Percentiles rank a stretch among this genome's conserved stretches.
phyloP scores from a whole-genome alignment of 1,284 basidiomycete genomes.

The Sporisorium scitamineum region DNA sequence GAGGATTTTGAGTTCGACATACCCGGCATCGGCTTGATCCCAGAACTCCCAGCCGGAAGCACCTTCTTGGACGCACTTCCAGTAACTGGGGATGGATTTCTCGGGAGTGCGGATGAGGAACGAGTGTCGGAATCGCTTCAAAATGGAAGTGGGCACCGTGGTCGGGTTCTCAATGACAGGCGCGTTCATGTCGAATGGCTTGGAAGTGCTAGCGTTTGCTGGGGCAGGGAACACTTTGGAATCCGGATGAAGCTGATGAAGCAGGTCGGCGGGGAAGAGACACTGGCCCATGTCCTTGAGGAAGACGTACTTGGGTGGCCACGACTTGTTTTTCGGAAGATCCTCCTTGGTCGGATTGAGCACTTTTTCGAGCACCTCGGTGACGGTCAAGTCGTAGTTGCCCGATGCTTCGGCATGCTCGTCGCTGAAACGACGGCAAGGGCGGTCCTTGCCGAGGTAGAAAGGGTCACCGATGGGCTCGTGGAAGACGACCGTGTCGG shows the following conservation, averaged over 20 bases:
- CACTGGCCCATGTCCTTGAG: slow-evolving; percentile 68
- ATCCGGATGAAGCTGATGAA: slow-evolving; percentile 55
- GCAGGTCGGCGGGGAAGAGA: slow-evolving; percentile 51
- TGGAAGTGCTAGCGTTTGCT: background rate
- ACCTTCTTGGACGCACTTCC: slow-evolving; percentile 63
- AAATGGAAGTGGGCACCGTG: slow-evolving; percentile 56
- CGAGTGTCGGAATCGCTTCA: slow-evolving; percentile 64
- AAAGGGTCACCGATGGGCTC: slow-evolving; percentile 64
- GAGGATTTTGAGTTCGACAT: slow-evolving; percentile 59
- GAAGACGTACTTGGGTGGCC: slow-evolving; percentile 58
- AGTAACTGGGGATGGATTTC: slow-evolving; percentile 64
- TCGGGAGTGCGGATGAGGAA: slow-evolving; percentile 67
- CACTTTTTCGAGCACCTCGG: slow-evolving; percentile 46
- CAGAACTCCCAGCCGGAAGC: slow-evolving; percentile 66
- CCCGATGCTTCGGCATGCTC: slow-evolving; percentile 45
- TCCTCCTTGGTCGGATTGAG: slow-evolving; percentile 44
- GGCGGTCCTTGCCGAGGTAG: slow-evolving; percentile 54
- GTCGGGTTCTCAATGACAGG: slow-evolving; percentile 67
- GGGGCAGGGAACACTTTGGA: slow-evolving; percentile 58
- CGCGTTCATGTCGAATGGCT: slow-evolving; percentile 25
- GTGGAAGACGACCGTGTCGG: slow-evolving; percentile 61
- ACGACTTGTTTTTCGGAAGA: slow-evolving; percentile 34
- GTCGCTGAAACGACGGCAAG: slow-evolving; percentile 57
- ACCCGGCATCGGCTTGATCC: slow-evolving; percentile 63
- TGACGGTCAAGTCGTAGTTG: slow-evolving; percentile 52